phyloP scores from a whole-genome alignment of 2,329 filamentous ascomycete genomes.

The Coleophoma cylindrospora region DNA sequence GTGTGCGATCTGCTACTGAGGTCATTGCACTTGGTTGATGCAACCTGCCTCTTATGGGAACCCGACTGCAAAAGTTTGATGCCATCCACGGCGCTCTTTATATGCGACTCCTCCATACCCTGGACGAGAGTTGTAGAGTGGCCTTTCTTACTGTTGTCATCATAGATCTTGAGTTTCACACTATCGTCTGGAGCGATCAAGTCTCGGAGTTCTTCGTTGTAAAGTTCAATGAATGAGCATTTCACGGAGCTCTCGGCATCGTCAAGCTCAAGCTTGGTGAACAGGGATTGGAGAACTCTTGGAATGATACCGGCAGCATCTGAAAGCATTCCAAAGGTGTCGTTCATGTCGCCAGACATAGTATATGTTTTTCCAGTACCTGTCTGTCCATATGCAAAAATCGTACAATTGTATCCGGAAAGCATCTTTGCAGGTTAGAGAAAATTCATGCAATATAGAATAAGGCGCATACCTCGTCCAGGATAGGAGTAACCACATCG shows the following conservation, averaged over 20 bases:
- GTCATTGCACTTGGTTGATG: constrained; percentile 99
- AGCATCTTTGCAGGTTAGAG: constrained; percentile 61
- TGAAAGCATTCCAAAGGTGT: constrained; percentile 77
- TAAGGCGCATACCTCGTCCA: constrained; percentile 71
- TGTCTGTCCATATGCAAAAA: constrained; percentile 97
- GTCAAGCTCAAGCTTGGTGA: constrained; percentile 75
- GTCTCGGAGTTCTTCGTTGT: constrained; percentile 95
- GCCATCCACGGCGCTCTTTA: constrained; percentile 77
- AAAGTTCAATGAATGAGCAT: constrained; percentile 97
- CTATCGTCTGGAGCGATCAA: constrained; percentile 77
- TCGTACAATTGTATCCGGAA: constrained; percentile 93
- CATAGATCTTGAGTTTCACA: constrained; percentile 89
- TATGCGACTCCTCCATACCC: constrained; percentile 95
- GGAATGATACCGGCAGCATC: constrained; percentile 95
- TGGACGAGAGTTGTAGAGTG: constrained; percentile 83
- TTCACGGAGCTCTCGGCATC: constrained; percentile 85
- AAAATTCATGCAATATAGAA: background rate
- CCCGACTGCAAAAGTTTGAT: constrained; percentile 86
- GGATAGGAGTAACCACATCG: constrained; percentile 86
- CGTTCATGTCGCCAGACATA: constrained; percentile 96
- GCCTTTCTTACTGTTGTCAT: constrained; percentile 84
- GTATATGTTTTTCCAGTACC: constrained; percentile 99
- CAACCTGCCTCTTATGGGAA: constrained; percentile 93
- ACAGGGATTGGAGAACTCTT: constrained; percentile 80
- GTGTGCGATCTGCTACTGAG: constrained; percentile 96